Conservation (phyloP, 176 grass and related monocot genomes). For the Thinopyrum elongatum region DNA sequence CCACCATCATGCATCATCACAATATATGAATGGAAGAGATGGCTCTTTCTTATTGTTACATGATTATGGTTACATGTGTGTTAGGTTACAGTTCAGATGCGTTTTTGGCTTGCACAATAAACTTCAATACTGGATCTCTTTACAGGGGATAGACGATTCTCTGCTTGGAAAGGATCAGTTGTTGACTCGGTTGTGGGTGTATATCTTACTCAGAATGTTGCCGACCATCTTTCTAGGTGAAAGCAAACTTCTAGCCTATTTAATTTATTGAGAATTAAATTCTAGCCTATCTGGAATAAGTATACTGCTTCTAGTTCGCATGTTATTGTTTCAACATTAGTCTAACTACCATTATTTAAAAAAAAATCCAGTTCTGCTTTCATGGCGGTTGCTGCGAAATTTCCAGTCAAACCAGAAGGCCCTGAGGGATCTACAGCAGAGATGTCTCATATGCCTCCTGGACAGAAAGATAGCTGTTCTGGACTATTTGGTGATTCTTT, state of each 20-base stretch:
- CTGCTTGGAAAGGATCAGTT: too few species aligned
- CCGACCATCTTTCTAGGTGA: too few species aligned
- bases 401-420: conserved; percentile 43
- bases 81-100: background rate
- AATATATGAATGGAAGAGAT: background rate
- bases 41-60: conserved; percentile 4
- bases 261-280: background rate
- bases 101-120: conserved; percentile 12
- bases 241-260: conserved; percentile 20
- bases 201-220: too few species aligned
- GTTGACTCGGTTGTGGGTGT: too few species aligned
- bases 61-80: background rate
- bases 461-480: conserved; percentile 41
- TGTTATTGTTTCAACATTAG: background rate
- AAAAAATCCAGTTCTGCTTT: conserved; percentile 69
- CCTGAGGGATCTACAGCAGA: conserved; percentile 26
- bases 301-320: background rate
- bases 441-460: conserved; percentile 8
- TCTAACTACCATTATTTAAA: background rate
- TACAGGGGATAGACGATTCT: conserved; percentile 38
- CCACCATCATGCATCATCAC: background rate
- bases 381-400: conserved; percentile 75
- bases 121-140: conserved; percentile 21
- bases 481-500: conserved; percentile 29
- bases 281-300: background rate